phyloP scores from a whole-genome alignment of 306 rosid species.

The Cicer arietinum region DNA sequence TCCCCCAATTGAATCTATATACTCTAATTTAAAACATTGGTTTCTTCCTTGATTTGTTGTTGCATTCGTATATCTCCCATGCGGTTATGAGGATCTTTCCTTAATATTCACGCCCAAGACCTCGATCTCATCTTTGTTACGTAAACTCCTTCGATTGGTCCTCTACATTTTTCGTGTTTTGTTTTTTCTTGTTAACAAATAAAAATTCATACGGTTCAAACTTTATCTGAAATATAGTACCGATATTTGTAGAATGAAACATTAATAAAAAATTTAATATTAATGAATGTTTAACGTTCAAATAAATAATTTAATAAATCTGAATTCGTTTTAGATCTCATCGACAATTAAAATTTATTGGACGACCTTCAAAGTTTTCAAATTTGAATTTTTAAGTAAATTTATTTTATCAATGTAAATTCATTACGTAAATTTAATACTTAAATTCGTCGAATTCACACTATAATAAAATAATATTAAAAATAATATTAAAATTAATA shows the following conservation, averaged over 20 bases:
- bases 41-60: slow-evolving; percentile 9
- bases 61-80: slow-evolving; percentile 28
- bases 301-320: too few species aligned
- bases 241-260: not conserved
- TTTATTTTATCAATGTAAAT: too few species aligned
- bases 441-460: too few species aligned
- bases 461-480: too few species aligned
- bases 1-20: too few species aligned
- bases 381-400: too few species aligned
- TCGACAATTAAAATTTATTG: too few species aligned
- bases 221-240: not conserved
- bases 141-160: slow-evolving; percentile 34
- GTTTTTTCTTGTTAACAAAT: not conserved
- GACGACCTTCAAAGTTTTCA: too few species aligned
- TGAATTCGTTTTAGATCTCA: too few species aligned
- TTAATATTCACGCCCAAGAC: slow-evolving; percentile 26
- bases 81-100: not conserved
- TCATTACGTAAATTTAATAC: too few species aligned
- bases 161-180: not conserved
- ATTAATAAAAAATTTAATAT: not conserved
- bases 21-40: not conserved
- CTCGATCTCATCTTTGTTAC: not conserved
- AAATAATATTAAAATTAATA: too few species aligned
- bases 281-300: too few species aligned
- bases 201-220: not conserved